Conservation (phyloP, 805 yeast genomes). For the Candida nanaspora region DNA sequence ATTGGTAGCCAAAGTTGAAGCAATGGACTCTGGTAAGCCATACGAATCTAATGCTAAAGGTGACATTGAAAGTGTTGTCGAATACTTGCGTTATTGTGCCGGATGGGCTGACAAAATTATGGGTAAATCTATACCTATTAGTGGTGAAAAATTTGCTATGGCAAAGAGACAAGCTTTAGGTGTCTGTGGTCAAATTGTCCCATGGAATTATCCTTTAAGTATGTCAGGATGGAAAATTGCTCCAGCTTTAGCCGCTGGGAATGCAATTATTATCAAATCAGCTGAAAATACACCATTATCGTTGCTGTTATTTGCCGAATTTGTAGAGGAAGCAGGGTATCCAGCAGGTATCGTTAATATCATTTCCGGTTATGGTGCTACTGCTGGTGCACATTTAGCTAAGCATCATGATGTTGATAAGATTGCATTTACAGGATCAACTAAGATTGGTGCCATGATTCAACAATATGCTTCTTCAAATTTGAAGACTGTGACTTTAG, state of each 20-base stretch:
- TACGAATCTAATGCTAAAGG: constrained; percentile 37
- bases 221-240: constrained; percentile 81
- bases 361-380: constrained; percentile 60
- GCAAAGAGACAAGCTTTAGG: constrained; percentile 63
- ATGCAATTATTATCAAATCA: constrained; percentile 62
- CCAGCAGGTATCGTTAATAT: constrained; percentile 75
- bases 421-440: constrained; percentile 61
- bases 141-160: constrained; percentile 49
- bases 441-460: constrained; percentile 58
- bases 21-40: constrained; percentile 53
- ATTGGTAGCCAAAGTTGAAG: constrained; percentile 42
- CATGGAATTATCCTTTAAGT: constrained; percentile 65
- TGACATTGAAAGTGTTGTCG: constrained; percentile 41
- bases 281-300: constrained; percentile 75
- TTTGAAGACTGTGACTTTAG: constrained; percentile 58
- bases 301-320: constrained; percentile 49
- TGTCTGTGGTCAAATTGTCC: constrained; percentile 63
- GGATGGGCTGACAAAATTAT: constrained; percentile 55
- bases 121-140: constrained; percentile 33
- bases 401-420: constrained; percentile 50
- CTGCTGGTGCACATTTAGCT: constrained; percentile 64
- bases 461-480: constrained; percentile 55
- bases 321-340: constrained; percentile 60
- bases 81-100: constrained; percentile 45
- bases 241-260: constrained; percentile 79